Percentiles rank a stretch among this genome's conserved stretches.
These are phyloP conservation scores for Pleoardoris graminearum DNA, from an alignment of 2,329 filamentous ascomycete genomes.

Conservation along the genomic window DNA sequence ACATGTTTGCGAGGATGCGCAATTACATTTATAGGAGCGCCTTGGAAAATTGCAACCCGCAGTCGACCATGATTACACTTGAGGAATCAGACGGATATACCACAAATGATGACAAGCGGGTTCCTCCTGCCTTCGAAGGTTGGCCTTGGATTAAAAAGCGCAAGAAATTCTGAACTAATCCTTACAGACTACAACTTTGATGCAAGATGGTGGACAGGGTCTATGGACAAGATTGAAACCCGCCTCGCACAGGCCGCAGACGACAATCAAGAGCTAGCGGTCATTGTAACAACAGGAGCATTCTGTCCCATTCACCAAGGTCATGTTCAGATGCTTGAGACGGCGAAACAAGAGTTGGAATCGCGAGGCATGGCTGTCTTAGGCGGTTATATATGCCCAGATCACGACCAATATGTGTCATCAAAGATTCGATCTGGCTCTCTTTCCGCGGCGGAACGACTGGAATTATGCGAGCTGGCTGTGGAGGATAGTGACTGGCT, in stretches of 20 bases:
- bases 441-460: background rate
- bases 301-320: background rate
- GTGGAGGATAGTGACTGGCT: background rate
- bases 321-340: background rate
- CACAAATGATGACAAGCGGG: background rate
- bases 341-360: background rate
- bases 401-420: background rate
- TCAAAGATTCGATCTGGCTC: background rate
- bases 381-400: conserved; percentile 1
- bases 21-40: background rate
- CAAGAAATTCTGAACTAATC: background rate
- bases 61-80: background rate
- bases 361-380: background rate
- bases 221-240: background rate
- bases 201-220: background rate
- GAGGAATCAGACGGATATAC: background rate
- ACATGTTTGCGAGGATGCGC: too few species aligned
- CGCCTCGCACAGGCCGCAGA: background rate
- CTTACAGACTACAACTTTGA: background rate
- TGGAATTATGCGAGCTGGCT: background rate
- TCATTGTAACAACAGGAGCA: background rate
- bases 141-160: too few species aligned
- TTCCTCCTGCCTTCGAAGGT: background rate
- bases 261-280: background rate
- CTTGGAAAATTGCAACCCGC: background rate